A percentile compares a stretch with the other conserved stretches of the same genome.
These are phyloP conservation scores for Tilletia indica DNA, from an alignment of 1,284 basidiomycete genomes.

Conservation along the genomic window DNA sequence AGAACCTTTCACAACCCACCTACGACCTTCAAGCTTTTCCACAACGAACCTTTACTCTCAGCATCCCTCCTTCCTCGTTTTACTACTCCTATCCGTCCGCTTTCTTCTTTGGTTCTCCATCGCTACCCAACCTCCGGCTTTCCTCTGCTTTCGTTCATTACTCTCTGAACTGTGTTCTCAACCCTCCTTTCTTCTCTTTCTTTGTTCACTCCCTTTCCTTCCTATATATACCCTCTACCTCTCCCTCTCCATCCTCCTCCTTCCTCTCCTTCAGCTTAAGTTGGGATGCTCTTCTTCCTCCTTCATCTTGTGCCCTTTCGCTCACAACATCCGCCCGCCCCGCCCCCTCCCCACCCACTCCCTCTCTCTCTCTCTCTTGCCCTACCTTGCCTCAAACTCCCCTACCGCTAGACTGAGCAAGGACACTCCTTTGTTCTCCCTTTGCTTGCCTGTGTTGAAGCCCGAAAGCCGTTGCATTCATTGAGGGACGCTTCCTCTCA, in stretches of 20 bases:
- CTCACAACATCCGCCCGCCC: background rate
- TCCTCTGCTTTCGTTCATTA: too few species aligned
- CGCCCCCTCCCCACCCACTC: background rate
- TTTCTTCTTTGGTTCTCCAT: too few species aligned
- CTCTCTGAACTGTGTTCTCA: background rate
- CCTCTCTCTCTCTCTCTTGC: background rate
- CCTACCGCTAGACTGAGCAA: background rate
- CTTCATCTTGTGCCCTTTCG: background rate
- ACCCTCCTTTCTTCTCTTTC: background rate
- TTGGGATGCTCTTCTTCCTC: background rate
- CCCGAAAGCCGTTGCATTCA: too few species aligned
- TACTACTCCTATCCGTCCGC: background rate
- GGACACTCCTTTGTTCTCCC: too few species aligned
- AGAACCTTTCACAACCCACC: too few species aligned
- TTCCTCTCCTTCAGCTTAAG: background rate
- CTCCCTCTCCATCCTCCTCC: conserved; percentile 1
- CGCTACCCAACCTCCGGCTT: too few species aligned
- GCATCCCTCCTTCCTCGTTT: background rate
- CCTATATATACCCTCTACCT: background rate
- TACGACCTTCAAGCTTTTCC: too few species aligned
- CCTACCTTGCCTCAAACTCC: background rate
- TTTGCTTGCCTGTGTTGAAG: too few species aligned
- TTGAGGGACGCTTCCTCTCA: too few species aligned
- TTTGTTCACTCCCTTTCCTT: conserved; percentile 2
- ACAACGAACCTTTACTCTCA: too few species aligned